Base-by-base conservation (phyloP, 106 monocot genomes). In the Iris macrosiphon region DNA sequence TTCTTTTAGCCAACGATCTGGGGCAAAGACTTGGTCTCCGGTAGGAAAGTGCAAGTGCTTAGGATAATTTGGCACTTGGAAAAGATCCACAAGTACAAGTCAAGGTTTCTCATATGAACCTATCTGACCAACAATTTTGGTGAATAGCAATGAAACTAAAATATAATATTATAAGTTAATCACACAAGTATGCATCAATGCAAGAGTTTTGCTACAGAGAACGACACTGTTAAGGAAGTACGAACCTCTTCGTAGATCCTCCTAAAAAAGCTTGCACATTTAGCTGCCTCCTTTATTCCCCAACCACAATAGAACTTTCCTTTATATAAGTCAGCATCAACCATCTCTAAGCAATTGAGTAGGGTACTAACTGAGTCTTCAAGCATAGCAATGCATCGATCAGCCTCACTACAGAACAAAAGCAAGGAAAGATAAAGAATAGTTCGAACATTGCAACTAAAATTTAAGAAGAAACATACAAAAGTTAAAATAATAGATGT, bases 241-340 rank as follows among this genome's bases (percentile, higher is more conserved):
- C 76, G 52, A 49, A 96, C 95, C 95, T 96, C 95, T 75, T 96
- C 95, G 72, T 89, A 96, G 56, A 96, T 89, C 70, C 95, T 82
- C 28, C 86, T 73, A 22, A 96, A 74, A 73, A 80, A 89, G 69
- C 69, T 74, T 48, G 85, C 95, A 70, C 95, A 96, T 71, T 66
- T 89, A 59, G 72, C 25, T 32, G 82, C 76, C 62, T 86, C 82
- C 49, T 58, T 40, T 21, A 54, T 21, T 39, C 76, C 68, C 89
- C 79, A 89, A 27, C 44, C 37, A 82, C 84, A 81, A 31, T 55
- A 73, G 7, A 59, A 58, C 17, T 80, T 73, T 51, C 42, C 29
- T 41, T 38, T 60, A 34, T 37, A 40, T 23, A 60, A 52, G 45
- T 89, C 59, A 22, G 71, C 48, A 68, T 77, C 71, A 16, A 63